Evolutionary conservation across 1,284 basidiomycete species (phyloP).

Genomic region (Butyriboletus pseudospeciosus): DNA sequence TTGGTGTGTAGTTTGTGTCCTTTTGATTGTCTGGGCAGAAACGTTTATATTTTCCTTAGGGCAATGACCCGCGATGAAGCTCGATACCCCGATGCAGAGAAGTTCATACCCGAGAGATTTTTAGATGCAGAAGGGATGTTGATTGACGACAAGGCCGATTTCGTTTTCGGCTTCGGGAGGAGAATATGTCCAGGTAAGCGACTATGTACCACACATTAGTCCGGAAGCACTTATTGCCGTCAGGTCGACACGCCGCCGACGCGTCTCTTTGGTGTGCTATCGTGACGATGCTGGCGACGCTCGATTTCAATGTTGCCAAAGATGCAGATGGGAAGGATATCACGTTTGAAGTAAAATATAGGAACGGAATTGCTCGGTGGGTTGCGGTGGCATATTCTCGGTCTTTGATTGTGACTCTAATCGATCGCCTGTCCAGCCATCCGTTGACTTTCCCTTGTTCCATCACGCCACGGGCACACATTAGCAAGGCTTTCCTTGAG

Average conservation of each 20-base stretch:
- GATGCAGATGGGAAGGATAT: constrained; percentile 15
- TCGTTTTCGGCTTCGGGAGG: constrained; percentile 26
- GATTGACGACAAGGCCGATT: constrained; percentile 14
- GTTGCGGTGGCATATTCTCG: background rate
- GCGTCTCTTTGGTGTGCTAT: constrained; percentile 20
- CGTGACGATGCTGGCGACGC: constrained; percentile 23
- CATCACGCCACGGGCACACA: constrained; percentile 10
- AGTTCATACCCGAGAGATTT: constrained; percentile 26
- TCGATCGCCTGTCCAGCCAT: constrained; percentile 5
- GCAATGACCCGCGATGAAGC: constrained; percentile 25
- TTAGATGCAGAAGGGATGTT: constrained; percentile 17
- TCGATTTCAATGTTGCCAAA: constrained; percentile 22
- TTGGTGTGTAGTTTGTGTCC: constrained; percentile 11
- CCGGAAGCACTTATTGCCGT: background rate
- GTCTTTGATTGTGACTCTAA: background rate
- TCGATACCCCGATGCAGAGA: constrained; percentile 19
- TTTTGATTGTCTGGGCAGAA: background rate
- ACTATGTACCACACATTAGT: background rate
- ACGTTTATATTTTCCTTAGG: constrained; percentile 13
- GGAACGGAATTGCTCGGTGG: constrained; percentile 13
- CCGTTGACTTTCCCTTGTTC: constrained; percentile 15
- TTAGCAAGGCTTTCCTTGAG: constrained; percentile 10
- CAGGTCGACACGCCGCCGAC: constrained; percentile 19
- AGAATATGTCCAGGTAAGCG: constrained; percentile 20
- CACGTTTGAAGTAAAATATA: constrained; percentile 11